These are phyloP conservation scores for Sclerotinia glacialis DNA, from an alignment of 2,329 filamentous ascomycete genomes.

Conservation along the genomic window DNA sequence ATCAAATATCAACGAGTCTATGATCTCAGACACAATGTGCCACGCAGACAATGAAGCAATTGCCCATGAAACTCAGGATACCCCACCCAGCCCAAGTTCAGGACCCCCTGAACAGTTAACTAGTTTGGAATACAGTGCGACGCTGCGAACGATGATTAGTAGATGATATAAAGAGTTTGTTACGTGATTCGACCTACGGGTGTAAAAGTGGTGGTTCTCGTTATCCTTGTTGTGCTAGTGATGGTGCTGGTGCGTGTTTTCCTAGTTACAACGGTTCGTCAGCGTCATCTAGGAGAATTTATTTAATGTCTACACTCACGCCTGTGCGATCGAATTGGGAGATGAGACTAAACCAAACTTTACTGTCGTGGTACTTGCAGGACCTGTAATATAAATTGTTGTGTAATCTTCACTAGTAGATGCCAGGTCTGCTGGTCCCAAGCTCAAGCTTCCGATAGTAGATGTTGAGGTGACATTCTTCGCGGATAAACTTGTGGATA, in stretches of 20 bases:
- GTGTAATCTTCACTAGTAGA: background rate
- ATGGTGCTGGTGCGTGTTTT: constrained; percentile 2
- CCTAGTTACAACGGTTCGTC: background rate
- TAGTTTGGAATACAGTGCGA: background rate
- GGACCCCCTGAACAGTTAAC: background rate
- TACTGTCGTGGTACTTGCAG: background rate
- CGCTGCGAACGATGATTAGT: background rate
- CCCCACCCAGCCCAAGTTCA: background rate
- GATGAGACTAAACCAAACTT: background rate
- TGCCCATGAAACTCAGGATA: background rate
- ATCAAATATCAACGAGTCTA: background rate
- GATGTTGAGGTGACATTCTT: constrained; percentile 16
- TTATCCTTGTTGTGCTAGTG: constrained; percentile 3
- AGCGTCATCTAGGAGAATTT: background rate
- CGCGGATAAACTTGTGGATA: background rate
- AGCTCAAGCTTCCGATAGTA: background rate
- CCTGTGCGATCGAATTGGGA: background rate
- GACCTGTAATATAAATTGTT: constrained; percentile 8
- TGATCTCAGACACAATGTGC: background rate
- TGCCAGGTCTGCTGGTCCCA: background rate
- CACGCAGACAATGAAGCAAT: background rate
- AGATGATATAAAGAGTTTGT: background rate
- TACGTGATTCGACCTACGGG: background rate
- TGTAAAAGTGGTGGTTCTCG: constrained; percentile 4
- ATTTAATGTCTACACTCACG: background rate